These are phyloP conservation scores for Cladosporium sp. DNA, from an alignment of 2,329 filamentous ascomycete species.

Conservation along the genomic window DNA sequence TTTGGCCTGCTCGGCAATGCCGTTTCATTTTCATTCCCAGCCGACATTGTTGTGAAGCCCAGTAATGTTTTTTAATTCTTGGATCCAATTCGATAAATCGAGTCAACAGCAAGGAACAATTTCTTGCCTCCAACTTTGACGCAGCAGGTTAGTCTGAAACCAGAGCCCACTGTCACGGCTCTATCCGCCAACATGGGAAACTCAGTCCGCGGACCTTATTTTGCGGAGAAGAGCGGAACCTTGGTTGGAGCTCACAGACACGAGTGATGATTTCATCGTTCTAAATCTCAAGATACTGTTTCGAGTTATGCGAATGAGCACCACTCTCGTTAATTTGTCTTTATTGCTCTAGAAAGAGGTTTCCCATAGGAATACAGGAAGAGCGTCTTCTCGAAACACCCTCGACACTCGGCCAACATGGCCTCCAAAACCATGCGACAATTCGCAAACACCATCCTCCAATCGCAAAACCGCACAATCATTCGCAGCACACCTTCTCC, in stretches of 20 bases:
- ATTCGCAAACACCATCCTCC: slow-evolving; percentile 20
- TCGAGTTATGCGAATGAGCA: not conserved
- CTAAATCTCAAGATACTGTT: not conserved
- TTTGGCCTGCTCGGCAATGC: slow-evolving; percentile 16
- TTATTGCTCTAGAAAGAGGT: too few relatives aligned
- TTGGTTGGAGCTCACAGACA: not conserved
- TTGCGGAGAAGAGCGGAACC: not conserved
- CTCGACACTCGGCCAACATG: not conserved
- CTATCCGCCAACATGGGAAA: slow-evolving; percentile 1
- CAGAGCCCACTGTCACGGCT: not conserved
- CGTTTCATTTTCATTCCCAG: not conserved
- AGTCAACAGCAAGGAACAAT: slow-evolving; percentile 7
- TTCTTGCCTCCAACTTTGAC: slow-evolving; percentile 8
- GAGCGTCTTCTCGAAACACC: not conserved
- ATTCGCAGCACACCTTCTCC: slow-evolving; percentile 16
- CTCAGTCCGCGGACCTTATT: slow-evolving; percentile 6
- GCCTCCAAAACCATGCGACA: slow-evolving; percentile 17
- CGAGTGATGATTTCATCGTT: slow-evolving; percentile 13
- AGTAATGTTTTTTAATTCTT: not conserved
- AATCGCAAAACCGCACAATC: slow-evolving; percentile 12
- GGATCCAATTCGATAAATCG: slow-evolving; percentile 1
- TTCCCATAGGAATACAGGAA: too few relatives aligned
- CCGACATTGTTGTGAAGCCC: not conserved
- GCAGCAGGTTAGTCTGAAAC: not conserved
- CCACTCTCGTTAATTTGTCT: not conserved